phyloP scores from a whole-genome alignment of 805 yeast genomes.

The Maudiozyma bulderi region DNA sequence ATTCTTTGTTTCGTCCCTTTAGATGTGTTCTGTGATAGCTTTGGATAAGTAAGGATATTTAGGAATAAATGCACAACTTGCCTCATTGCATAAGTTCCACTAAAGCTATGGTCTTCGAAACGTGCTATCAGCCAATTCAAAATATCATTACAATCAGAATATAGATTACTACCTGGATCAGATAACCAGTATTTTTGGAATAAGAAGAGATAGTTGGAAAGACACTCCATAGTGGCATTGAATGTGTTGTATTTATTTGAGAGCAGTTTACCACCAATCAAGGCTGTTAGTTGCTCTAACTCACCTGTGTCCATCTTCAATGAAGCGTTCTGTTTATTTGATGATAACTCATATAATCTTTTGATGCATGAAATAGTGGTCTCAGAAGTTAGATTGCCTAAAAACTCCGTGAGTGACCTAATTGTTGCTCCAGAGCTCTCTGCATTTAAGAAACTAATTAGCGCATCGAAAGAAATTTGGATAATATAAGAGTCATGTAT shows the following conservation, averaged over 20 bases:
- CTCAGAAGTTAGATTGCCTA: background rate
- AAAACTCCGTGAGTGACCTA: background rate
- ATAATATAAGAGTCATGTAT: background rate
- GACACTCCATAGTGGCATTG: constrained; percentile 8
- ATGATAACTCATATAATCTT: background rate
- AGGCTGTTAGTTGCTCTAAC: constrained; percentile 11
- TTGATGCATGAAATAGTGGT: constrained; percentile 3
- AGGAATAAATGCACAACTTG: constrained; percentile 30
- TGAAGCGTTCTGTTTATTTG: background rate
- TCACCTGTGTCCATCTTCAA: background rate
- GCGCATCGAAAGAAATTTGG: background rate
- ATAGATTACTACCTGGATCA: constrained; percentile 16
- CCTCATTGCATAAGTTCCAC: constrained; percentile 29
- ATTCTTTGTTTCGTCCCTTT: constrained; percentile 23
- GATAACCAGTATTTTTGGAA: constrained; percentile 22
- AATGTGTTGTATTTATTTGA: constrained; percentile 16
- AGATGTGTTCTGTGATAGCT: constrained; percentile 12
- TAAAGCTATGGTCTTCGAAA: constrained; percentile 33
- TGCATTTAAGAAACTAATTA: background rate
- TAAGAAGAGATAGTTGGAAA: constrained; percentile 13
- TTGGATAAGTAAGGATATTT: constrained; percentile 20
- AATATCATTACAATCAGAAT: constrained; percentile 40
- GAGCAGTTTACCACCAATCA: constrained; percentile 18
- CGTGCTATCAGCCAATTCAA: constrained; percentile 36
- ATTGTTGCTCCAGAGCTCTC: background rate